A percentile compares a stretch with the other conserved stretches of the same genome.
Evolutionary conservation across 352 stramenopile genomes (phyloP).

Genomic region (Halophytophthora polymorphica): DNA sequence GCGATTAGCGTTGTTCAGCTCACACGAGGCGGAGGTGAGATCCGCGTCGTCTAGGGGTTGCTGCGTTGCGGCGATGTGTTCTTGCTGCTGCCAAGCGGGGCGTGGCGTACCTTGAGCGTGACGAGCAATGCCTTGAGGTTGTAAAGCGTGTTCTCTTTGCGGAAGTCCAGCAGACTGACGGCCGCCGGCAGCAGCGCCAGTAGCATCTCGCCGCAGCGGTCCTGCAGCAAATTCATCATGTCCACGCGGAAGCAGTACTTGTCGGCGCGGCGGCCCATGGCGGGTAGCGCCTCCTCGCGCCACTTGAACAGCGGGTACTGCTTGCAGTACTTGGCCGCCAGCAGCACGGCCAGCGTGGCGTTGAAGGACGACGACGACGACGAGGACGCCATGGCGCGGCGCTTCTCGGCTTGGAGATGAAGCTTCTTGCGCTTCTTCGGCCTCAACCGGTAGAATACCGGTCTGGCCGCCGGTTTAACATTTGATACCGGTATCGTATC

Average conservation of each 20-base stretch:
- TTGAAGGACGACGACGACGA: constrained; percentile 44
- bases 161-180: constrained; percentile 58
- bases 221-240: constrained; percentile 59
- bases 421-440: constrained; percentile 1
- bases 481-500: no score
- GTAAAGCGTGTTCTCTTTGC: constrained; percentile 57
- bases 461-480: constrained; percentile 9
- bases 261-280: constrained; percentile 49
- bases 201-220: constrained; percentile 52
- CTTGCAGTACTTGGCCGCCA: constrained; percentile 72
- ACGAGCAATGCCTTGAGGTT: constrained; percentile 76
- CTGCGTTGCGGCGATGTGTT: no score
- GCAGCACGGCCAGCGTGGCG: constrained; percentile 59
- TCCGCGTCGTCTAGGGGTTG: no score
- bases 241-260: constrained; percentile 77
- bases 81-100: not conserved
- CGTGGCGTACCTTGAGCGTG: constrained; percentile 50
- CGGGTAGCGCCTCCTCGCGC: constrained; percentile 60
- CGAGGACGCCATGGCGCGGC: constrained; percentile 5
- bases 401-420: constrained; percentile 9
- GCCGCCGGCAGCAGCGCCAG: constrained; percentile 54
- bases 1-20: no score
- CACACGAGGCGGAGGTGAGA: no score
- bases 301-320: constrained; percentile 68
- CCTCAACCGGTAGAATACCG: constrained; percentile 2